A percentile compares a stretch with the other conserved stretches of the same genome.
Conservation (phyloP, 108 stramenopile species). For the Aurantiochytrium sp. region DNA sequence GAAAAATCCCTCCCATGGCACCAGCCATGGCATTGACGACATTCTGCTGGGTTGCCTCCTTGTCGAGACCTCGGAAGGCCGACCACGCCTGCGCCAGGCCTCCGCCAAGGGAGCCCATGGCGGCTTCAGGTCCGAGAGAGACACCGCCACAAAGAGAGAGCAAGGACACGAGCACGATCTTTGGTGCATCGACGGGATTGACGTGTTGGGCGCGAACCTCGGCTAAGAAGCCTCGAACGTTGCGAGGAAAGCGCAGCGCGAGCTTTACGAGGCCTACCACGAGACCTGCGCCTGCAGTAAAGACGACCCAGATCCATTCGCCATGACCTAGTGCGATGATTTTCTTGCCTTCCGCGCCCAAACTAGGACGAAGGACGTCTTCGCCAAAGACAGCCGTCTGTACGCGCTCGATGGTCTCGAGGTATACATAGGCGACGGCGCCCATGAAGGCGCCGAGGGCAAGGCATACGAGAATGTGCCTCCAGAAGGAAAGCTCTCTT, state of each 20-base stretch:
- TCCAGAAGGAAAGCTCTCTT: background rate
- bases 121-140: background rate
- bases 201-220: background rate
- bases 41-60: background rate
- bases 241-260: background rate
- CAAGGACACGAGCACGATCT: background rate
- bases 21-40: constrained; percentile 4
- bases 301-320: background rate
- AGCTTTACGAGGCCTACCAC: background rate
- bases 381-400: background rate
- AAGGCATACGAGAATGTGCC: background rate
- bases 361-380: too few relatives aligned
- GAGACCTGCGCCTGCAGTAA: background rate
- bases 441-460: background rate
- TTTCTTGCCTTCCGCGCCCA: too few relatives aligned
- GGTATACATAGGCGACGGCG: background rate
- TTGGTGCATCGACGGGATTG: background rate
- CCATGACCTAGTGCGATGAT: background rate
- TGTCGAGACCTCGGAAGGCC: background rate
- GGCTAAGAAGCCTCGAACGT: background rate
- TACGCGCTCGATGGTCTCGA: background rate
- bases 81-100: constrained; percentile 3
- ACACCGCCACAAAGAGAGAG: background rate
- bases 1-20: background rate
- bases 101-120: background rate